Percentiles rank a stretch among this genome's conserved stretches.
phyloP scores from a whole-genome alignment of 2,329 filamentous ascomycete genomes.

The Tolypocladium sp. region DNA sequence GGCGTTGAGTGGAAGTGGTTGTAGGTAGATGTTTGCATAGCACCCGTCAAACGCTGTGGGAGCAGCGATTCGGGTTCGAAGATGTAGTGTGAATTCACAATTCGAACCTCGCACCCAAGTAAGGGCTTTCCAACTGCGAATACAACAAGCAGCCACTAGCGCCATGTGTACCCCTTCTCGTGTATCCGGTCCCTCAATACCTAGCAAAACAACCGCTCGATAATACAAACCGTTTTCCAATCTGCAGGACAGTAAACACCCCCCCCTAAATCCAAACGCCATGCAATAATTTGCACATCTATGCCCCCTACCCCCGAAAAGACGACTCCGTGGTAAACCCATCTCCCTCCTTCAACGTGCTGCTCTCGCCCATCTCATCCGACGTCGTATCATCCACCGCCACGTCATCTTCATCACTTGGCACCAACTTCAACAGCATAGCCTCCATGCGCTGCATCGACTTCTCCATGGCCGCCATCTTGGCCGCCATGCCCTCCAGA shows the following conservation, averaged over 20 bases:
- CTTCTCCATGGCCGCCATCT: constrained; percentile 41
- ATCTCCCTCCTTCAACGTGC: constrained; percentile 16
- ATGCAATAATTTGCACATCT: neutral
- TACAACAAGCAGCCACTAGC: neutral
- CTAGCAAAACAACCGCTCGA: neutral
- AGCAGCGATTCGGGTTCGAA: neutral
- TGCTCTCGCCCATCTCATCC: constrained; percentile 16
- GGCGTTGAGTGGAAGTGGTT: neutral
- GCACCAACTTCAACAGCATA: constrained; percentile 31
- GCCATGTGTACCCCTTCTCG: neutral
- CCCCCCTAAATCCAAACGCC: neutral
- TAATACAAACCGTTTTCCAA: neutral
- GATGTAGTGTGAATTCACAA: neutral
- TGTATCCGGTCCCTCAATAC: neutral
- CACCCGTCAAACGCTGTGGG: neutral
- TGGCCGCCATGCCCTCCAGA: constrained; percentile 30
- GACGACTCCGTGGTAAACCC: constrained; percentile 19
- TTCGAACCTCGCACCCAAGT: neutral
- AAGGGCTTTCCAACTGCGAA: neutral
- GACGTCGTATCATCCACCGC: constrained; percentile 15
- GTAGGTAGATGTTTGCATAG: neutral
- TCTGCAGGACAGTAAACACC: neutral
- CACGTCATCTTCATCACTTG: constrained; percentile 13
- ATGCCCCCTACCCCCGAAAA: constrained; percentile 9
- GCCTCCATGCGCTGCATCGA: constrained; percentile 37